Percentiles rank a stretch among this genome's conserved stretches.
phyloP scores from a whole-genome alignment of 2,329 filamentous ascomycete genomes.

The Fusarium albosuccineum region DNA sequence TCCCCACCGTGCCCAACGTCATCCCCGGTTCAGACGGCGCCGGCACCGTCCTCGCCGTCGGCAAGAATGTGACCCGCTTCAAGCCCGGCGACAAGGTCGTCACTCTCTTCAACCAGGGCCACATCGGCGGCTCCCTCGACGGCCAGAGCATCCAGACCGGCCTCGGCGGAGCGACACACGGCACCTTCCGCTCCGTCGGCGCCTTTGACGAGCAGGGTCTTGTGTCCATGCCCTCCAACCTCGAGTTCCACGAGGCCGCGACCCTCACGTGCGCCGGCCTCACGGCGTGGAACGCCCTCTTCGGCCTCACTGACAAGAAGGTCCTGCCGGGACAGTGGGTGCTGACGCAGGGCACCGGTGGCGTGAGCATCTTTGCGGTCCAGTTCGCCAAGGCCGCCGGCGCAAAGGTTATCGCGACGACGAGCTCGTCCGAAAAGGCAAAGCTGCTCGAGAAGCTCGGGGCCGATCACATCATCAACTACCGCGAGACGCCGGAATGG shows the following conservation, averaged over 20 bases:
- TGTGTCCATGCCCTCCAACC: slow-evolving; percentile 70
- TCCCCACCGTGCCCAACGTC: slow-evolving; percentile 57
- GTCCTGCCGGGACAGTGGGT: slow-evolving; percentile 69
- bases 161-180: slow-evolving; percentile 77
- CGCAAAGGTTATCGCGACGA: slow-evolving; percentile 63
- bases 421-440: slow-evolving; percentile 60
- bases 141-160: slow-evolving; percentile 60
- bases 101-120: slow-evolving; percentile 72
- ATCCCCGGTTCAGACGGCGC: slow-evolving; percentile 67
- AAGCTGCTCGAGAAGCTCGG: slow-evolving; percentile 60
- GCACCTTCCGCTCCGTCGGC: slow-evolving; percentile 75
- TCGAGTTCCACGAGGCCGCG: slow-evolving; percentile 66
- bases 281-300: slow-evolving; percentile 76
- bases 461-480: slow-evolving; percentile 65
- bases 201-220: slow-evolving; percentile 77
- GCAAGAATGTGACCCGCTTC: slow-evolving; percentile 62
- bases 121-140: slow-evolving; percentile 60
- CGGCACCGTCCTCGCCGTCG: slow-evolving; percentile 65
- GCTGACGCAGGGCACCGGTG: slow-evolving; percentile 78
- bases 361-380: slow-evolving; percentile 75
- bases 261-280: slow-evolving; percentile 72
- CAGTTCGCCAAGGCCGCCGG: slow-evolving; percentile 67
- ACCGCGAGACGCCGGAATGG: slow-evolving; percentile 61
- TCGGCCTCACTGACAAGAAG: slow-evolving; percentile 62
- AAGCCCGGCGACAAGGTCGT: slow-evolving; percentile 66